Percentiles rank a stretch among this genome's conserved stretches.
These are phyloP conservation scores for Phytophthora syringae DNA, from an alignment of 352 stramenopile species.

Conservation along the genomic window DNA sequence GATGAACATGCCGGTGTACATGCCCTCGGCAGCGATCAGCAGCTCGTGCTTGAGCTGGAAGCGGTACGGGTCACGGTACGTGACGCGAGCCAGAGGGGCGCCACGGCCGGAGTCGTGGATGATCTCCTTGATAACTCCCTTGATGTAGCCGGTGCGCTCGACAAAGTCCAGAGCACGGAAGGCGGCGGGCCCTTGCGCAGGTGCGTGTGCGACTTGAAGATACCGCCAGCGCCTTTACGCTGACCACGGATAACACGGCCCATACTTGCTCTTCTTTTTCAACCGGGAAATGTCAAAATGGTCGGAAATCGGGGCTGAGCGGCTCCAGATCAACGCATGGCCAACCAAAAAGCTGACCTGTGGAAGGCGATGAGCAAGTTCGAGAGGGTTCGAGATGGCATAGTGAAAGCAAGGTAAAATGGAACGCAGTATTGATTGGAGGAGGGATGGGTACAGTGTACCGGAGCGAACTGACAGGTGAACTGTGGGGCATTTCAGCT, in stretches of 20 bases:
- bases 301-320: not conserved
- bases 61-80: slow-evolving; percentile 93
- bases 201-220: slow-evolving; percentile 88
- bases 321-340: slow-evolving; percentile 9
- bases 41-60: slow-evolving; percentile 94
- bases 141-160: slow-evolving; percentile 97
- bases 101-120: slow-evolving; percentile 98
- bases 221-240: slow-evolving; percentile 86
- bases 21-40: slow-evolving; percentile 97
- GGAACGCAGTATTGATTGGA: slow-evolving; percentile 10
- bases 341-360: slow-evolving; percentile 27
- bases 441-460: slow-evolving; percentile 26
- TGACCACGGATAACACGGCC: slow-evolving; percentile 91
- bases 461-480: not conserved
- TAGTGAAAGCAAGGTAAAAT: slow-evolving; percentile 17
- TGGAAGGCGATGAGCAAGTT: slow-evolving; percentile 9
- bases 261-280: slow-evolving; percentile 61
- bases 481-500: slow-evolving; percentile 16
- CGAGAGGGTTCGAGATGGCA: not conserved
- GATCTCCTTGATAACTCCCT: slow-evolving; percentile 99
- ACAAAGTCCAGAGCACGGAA: slow-evolving; percentile 93
- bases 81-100: slow-evolving; percentile 96
- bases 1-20: slow-evolving; percentile 99
- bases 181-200: slow-evolving; percentile 74
- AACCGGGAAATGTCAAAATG: slow-evolving; percentile 87